Conservation (phyloP, 441 rosid genomes). For the Omphalea diandra region DNA sequence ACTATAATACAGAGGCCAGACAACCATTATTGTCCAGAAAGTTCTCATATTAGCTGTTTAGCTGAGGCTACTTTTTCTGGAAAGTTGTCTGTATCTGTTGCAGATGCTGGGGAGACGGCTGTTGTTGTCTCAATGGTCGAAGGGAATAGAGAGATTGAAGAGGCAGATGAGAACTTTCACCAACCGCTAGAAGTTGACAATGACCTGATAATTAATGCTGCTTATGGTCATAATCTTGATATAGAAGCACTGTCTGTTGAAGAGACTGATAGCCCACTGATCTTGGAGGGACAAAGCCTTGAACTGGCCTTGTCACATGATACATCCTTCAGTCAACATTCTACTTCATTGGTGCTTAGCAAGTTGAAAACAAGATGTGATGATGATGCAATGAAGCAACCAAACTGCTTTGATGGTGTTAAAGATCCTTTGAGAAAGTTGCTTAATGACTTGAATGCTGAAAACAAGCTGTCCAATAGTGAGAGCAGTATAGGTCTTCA, state of each 20-base stretch:
- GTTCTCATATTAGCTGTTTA: conserved; percentile 39
- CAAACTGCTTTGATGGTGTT: conserved; percentile 30
- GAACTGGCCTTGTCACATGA: conserved; percentile 52
- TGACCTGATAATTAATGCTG: conserved; percentile 30
- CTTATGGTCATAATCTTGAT: conserved; percentile 30
- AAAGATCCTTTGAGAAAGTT: conserved; percentile 34
- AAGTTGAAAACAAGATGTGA: conserved; percentile 38
- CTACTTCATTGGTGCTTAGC: conserved; percentile 34
- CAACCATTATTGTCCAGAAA: conserved; percentile 38
- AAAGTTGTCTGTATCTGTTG: conserved; percentile 77
- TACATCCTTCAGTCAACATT: conserved; percentile 35
- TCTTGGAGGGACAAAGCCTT: conserved; percentile 36
- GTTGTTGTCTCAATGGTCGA: conserved; percentile 82
- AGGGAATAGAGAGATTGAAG: conserved; percentile 42
- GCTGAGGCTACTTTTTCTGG: conserved; percentile 54
- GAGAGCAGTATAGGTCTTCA: conserved; percentile 41
- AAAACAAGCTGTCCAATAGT: conserved; percentile 29
- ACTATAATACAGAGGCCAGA: conserved; percentile 41
- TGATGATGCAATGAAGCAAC: conserved; percentile 34
- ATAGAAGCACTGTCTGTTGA: conserved; percentile 30
- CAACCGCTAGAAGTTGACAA: conserved; percentile 39
- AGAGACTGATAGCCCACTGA: conserved; percentile 34
- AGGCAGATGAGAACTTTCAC: conserved; percentile 42
- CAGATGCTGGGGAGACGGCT: conserved; percentile 97
- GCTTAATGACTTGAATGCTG: conserved; percentile 20